Percentiles rank a stretch among this genome's conserved stretches.
Evolutionary conservation across 2,329 filamentous ascomycete species (phyloP).

Genomic region (Stemphylium beticola): DNA sequence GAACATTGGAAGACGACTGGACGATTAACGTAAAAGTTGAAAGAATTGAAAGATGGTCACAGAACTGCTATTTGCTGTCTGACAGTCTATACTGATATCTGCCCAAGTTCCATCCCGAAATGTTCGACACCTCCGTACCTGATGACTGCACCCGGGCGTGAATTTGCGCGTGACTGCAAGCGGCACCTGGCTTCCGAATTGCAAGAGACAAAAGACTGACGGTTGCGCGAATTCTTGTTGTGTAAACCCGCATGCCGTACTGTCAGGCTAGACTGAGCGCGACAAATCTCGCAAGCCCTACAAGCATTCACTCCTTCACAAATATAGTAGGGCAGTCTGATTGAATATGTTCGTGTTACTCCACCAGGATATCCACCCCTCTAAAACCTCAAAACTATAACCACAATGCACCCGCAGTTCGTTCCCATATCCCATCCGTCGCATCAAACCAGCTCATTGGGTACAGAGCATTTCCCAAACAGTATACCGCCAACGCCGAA

Average conservation of each 20-base stretch:
- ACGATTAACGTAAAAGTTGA: too few relatives aligned
- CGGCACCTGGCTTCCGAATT: not conserved
- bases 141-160: not conserved
- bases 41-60: too few relatives aligned
- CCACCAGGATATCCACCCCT: not conserved
- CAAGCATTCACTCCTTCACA: not conserved
- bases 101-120: too few relatives aligned
- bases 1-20: too few relatives aligned
- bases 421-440: not conserved
- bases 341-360: conserved; percentile 6
- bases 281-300: not conserved
- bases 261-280: not conserved
- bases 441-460: not conserved
- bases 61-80: too few relatives aligned
- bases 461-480: not conserved
- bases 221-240: not conserved
- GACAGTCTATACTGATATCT: too few relatives aligned
- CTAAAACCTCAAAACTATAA: not conserved
- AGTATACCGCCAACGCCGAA: conserved; percentile 32
- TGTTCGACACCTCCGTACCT: too few relatives aligned
- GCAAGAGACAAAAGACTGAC: not conserved
- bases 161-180: not conserved
- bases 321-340: not conserved
- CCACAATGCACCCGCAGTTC: not conserved
- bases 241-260: not conserved